These are phyloP conservation scores for Fraxinus albicans DNA, from an alignment of 305 asterid genomes.

Conservation along the genomic window DNA sequence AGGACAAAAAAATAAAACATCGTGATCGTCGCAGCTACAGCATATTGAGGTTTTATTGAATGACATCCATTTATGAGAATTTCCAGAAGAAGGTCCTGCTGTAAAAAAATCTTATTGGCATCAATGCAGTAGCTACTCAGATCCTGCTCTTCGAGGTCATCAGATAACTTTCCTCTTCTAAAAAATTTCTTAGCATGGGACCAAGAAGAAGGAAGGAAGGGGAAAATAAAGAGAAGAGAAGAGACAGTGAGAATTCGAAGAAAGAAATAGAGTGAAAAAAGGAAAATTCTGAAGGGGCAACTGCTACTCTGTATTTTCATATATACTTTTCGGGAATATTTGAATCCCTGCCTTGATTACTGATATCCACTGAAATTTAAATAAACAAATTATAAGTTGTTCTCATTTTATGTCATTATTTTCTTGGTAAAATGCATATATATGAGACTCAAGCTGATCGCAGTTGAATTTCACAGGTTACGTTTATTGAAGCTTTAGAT, in stretches of 20 bases:
- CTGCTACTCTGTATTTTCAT: neutral
- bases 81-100: neutral
- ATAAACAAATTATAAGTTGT: neutral
- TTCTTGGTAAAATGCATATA: conserved; percentile 13
- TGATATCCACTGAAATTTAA: conserved; percentile 3
- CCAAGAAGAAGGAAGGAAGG: neutral
- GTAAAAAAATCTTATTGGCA: neutral
- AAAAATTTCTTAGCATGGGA: neutral
- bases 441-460: conserved; percentile 33
- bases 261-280: neutral
- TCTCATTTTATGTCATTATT: neutral
- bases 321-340: neutral
- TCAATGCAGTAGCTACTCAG: neutral
- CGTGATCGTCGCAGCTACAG: neutral
- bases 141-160: neutral
- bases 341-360: conserved; percentile 6
- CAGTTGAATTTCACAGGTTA: conserved; percentile 55
- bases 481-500: conserved; percentile 92
- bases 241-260: neutral
- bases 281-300: neutral
- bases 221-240: neutral
- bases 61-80: neutral
- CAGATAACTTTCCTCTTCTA: neutral
- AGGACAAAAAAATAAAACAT: neutral
- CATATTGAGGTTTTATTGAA: neutral